These are phyloP conservation scores for Symbiodinium pilosum DNA, from an alignment of 73 alveolate species.

Conservation along the genomic window DNA sequence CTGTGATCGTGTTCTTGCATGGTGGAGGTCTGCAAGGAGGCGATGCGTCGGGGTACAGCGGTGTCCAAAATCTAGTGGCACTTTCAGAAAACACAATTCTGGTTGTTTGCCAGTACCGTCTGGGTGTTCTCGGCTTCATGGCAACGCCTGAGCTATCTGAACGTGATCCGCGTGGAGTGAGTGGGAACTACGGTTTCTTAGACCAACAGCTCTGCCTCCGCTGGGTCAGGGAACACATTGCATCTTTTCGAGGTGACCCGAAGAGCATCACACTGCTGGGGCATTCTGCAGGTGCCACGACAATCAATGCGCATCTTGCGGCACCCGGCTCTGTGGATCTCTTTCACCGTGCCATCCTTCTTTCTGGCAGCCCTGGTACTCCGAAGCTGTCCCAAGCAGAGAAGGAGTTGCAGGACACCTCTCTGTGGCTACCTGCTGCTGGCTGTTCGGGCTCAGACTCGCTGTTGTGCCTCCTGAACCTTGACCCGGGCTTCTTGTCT, in stretches of 20 bases:
- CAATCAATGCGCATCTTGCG: neutral
- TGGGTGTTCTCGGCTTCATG: neutral
- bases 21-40: neutral
- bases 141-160: neutral
- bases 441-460: neutral
- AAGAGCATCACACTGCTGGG: neutral
- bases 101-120: neutral
- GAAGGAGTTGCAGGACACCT: slow-evolving; percentile 4
- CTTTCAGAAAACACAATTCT: neutral
- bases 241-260: neutral
- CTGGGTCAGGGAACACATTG: neutral
- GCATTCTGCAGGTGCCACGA: neutral
- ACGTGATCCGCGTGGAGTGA: neutral
- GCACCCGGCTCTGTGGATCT: neutral
- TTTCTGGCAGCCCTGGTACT: neutral
- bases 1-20: neutral
- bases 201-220: neutral
- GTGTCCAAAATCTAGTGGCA: neutral
- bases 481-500: neutral
- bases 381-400: neutral
- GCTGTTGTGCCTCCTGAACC: neutral
- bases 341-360: slow-evolving; percentile 10
- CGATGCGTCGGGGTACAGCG: neutral
- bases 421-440: neutral
- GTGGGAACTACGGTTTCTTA: neutral